phyloP scores from a whole-genome alignment of 352 stramenopile genomes.

The Phytophthora boehmeriae region DNA sequence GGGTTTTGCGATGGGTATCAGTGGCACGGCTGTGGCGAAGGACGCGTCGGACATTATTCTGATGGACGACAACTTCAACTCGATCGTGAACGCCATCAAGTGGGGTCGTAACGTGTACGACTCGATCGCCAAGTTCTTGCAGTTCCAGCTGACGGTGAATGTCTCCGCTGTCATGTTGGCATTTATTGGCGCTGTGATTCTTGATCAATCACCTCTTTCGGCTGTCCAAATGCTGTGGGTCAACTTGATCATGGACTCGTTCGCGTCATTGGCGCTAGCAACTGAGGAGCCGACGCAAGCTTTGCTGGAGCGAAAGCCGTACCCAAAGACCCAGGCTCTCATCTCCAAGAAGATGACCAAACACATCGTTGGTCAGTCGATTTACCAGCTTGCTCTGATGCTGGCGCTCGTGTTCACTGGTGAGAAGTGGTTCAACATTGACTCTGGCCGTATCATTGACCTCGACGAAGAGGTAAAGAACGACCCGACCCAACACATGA shows the following conservation, averaged over 20 bases:
- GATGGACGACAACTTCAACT: conserved; percentile 96
- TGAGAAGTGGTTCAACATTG: conserved; percentile 58
- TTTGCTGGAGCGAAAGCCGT: conserved; percentile 93
- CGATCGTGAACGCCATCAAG: conserved; percentile 95
- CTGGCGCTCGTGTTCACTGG: conserved; percentile 82
- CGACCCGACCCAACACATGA: conserved; percentile 91
- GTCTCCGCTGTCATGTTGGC: conserved; percentile 95
- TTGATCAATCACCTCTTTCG: conserved; percentile 83
- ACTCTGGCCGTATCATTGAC: conserved; percentile 44
- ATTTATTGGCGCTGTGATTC: conserved; percentile 81
- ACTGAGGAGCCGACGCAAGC: conserved; percentile 90
- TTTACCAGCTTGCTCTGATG: conserved; percentile 91
- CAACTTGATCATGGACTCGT: conserved; percentile 98
- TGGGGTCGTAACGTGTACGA: conserved; percentile 97
- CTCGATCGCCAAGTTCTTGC: conserved; percentile 96
- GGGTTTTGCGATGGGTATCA: conserved; percentile 95
- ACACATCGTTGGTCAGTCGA: conserved; percentile 93
- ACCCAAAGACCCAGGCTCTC: conserved; percentile 88
- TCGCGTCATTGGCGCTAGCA: conserved; percentile 94
- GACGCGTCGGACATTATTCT: conserved; percentile 96
- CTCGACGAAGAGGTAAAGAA: conserved; percentile 50
- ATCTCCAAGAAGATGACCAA: conserved; percentile 94
- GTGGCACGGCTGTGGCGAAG: conserved; percentile 93
- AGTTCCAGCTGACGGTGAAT: conserved; percentile 97
- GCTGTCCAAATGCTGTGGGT: conserved; percentile 98